Evolutionary conservation across 2,329 filamentous ascomycete genomes (phyloP).

Genomic region (Fusarium sp.): DNA sequence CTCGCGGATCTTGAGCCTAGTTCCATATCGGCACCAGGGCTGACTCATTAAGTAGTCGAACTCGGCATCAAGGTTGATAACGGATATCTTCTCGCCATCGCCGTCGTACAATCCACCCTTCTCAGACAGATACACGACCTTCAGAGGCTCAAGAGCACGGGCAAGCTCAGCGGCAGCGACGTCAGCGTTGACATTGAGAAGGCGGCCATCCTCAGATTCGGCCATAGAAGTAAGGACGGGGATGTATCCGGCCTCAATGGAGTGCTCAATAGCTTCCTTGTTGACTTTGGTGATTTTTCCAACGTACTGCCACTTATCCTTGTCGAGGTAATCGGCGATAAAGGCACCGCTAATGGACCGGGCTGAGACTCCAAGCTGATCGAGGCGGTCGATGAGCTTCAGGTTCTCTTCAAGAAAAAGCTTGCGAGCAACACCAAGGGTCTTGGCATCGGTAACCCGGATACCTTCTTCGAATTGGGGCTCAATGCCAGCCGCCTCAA

Average conservation of each 20-base stretch:
- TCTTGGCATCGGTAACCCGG: slow-evolving; percentile 94
- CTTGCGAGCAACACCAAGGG: slow-evolving; percentile 87
- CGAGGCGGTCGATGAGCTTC: slow-evolving; percentile 81
- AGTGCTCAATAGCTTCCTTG: slow-evolving; percentile 88
- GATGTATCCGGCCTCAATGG: slow-evolving; percentile 89
- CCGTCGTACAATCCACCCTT: slow-evolving; percentile 97
- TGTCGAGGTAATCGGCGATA: slow-evolving; percentile 92
- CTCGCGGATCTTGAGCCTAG: slow-evolving; percentile 95
- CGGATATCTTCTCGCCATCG: slow-evolving; percentile 93
- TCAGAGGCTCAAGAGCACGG: slow-evolving; percentile 87
- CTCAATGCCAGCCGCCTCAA: slow-evolving; percentile 88
- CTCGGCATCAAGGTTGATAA: slow-evolving; percentile 97
- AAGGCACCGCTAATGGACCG: slow-evolving; percentile 93
- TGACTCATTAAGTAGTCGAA: slow-evolving; percentile 93
- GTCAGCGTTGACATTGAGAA: slow-evolving; percentile 98
- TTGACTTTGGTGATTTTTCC: slow-evolving; percentile 96
- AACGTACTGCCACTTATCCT: slow-evolving; percentile 94
- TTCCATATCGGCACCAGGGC: slow-evolving; percentile 95
- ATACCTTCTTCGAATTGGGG: slow-evolving; percentile 97
- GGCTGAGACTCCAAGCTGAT: slow-evolving; percentile 88
- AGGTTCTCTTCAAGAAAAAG: slow-evolving; percentile 93
- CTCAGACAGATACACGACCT: slow-evolving; percentile 98
- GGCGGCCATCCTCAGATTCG: slow-evolving; percentile 88
- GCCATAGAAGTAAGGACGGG: slow-evolving; percentile 97
- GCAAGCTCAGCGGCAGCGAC: slow-evolving; percentile 95